Evolutionary conservation across 1,139 yeast genomes (phyloP), one percentile per base, ranked within the genome.

Genomic region (Schwanniomyces etchellsii): DNA sequence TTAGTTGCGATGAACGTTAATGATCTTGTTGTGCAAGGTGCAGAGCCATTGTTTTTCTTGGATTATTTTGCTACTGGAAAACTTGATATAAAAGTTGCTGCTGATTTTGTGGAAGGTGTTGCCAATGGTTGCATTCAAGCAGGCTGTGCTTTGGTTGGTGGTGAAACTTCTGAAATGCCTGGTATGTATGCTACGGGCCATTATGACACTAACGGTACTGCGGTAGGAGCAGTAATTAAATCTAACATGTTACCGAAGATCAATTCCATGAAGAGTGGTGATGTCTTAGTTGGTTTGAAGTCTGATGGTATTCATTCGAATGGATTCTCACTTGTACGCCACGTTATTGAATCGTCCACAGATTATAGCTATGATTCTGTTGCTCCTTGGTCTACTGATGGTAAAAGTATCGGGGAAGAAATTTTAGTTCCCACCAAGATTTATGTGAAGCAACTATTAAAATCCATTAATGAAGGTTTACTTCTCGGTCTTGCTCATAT

Each of bases 91-190:
- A 66, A 73, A 36, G 71, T 85, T 27, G 96, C 97, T 5, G 80
- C 94, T 24, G 81, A 78, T 42, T 93, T 93, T 48, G 97, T 93
- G 30, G 69, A 77, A 38, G 98, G 98, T 56, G 97, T 93, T 40
- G 96, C 96, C 28, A 83, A 84, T 43, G 99, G 98, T 32, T 93
- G 99, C 70, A 80, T 81, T 41, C 76, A 77, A 47, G 86, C 98
- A 23, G 96, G 95, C 10, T 91, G 98, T 71, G 98, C 99, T 5
- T 71, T 93, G 39, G 96, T 93, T 38, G 99, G 99, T 34, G 99
- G 98, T 44, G 98, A 93, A 60, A 93, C 99, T 29, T 85, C 95
- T 35, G 99, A 93, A 69, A 93, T 93, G 99, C 99, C 99, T 25
- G 98, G 98, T 43, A 86, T 93, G 82, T 93, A 93, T 52, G 83